These are phyloP conservation scores for Haplosporangium sp. DNA, from an alignment of 371 early-diverging fungal genomes.

Conservation along the genomic window DNA sequence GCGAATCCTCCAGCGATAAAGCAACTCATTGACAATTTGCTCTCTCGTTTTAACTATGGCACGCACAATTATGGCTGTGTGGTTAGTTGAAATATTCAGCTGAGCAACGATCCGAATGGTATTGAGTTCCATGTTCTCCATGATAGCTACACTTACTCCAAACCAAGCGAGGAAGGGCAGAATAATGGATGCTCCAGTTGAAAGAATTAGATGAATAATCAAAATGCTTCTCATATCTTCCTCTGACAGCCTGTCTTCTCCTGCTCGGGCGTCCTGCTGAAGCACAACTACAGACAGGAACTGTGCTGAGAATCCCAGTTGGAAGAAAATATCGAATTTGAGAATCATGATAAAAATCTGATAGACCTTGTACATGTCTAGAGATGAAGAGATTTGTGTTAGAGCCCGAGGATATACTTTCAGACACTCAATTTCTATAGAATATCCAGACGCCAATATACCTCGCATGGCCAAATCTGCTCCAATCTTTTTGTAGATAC, in stretches of 20 bases:
- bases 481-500: constrained; percentile 95
- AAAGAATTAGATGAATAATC: constrained; percentile 74
- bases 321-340: constrained; percentile 91
- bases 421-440: background rate
- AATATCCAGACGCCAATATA: constrained; percentile 36
- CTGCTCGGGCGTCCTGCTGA: constrained; percentile 58
- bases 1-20: constrained; percentile 52
- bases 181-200: constrained; percentile 77
- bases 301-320: constrained; percentile 87
- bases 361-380: constrained; percentile 87
- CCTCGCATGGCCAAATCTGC: constrained; percentile 91
- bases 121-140: background rate
- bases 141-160: constrained; percentile 69
- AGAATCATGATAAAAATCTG: constrained; percentile 92
- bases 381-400: background rate
- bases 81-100: background rate
- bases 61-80: background rate
- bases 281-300: constrained; percentile 82
- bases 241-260: constrained; percentile 28
- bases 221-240: constrained; percentile 22
- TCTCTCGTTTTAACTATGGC: constrained; percentile 56
- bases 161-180: constrained; percentile 83
- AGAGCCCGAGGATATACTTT: background rate
- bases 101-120: background rate
- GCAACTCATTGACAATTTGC: constrained; percentile 39